Conservation (phyloP, 768 basidiomycete species). For the Lentinula sp. region DNA sequence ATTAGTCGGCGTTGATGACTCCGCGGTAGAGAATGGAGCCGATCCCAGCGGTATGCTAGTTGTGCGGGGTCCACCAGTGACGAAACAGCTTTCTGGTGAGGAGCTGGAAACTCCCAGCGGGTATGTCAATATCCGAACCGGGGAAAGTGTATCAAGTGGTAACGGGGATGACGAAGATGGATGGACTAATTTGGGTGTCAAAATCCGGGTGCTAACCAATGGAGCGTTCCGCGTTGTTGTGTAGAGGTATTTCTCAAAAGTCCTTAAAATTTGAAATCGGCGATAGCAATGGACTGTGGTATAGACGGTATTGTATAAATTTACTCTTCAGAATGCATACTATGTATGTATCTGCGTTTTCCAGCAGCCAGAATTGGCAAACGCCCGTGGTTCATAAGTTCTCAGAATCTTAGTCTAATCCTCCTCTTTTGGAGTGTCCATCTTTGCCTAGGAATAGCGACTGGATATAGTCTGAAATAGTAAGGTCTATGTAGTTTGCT, state of each 20-base stretch:
- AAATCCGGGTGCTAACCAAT: conserved; percentile 53
- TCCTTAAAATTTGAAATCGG: not conserved
- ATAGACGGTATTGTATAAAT: conserved; percentile 3
- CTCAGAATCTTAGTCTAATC: no score
- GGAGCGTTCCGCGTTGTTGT: conserved; percentile 47
- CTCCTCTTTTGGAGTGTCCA: no score
- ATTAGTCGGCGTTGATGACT: conserved; percentile 65
- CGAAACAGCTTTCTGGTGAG: conserved; percentile 37
- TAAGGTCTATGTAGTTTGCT: no score
- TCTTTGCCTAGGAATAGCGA: no score
- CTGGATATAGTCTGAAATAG: no score
- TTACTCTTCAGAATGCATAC: not conserved
- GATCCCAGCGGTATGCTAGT: conserved; percentile 60
- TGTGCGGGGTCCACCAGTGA: conserved; percentile 72
- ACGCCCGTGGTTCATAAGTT: no score
- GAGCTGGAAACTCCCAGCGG: conserved; percentile 16
- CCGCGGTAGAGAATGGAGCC: conserved; percentile 52
- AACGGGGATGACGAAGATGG: conserved; percentile 25
- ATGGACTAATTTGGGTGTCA: conserved; percentile 41
- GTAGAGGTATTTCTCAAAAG: not conserved
- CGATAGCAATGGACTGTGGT: not conserved
- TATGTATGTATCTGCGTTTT: not conserved
- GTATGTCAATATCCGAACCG: conserved; percentile 27
- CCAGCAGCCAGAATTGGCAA: no score
- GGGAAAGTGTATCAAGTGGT: not conserved